A percentile compares a stretch with the other conserved stretches of the same genome.
These are phyloP conservation scores for Saccharomyces hybrid DNA, from an alignment of 1,139 yeast genomes.

Conservation along the genomic window DNA sequence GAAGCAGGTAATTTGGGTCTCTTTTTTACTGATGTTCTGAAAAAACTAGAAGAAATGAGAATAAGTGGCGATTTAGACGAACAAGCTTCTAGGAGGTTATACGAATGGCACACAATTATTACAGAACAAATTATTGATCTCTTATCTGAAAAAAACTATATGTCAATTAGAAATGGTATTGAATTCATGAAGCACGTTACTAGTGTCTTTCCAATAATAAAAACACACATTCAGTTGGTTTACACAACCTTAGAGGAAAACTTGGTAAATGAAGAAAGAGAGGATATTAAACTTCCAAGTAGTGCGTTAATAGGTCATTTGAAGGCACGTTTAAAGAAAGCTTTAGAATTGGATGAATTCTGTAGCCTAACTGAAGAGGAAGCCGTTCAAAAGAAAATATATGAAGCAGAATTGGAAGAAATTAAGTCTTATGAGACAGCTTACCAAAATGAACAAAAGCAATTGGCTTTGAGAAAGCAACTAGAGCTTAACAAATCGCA, in stretches of 20 bases:
- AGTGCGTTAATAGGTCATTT: conserved; percentile 71
- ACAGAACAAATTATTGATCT: conserved; percentile 45
- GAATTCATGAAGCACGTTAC: conserved; percentile 66
- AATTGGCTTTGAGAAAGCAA: conserved; percentile 20
- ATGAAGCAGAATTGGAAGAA: conserved; percentile 22
- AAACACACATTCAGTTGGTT: conserved; percentile 56
- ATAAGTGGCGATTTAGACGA: conserved; percentile 22
- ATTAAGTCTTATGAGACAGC: conserved; percentile 21
- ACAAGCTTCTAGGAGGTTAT: conserved; percentile 40
- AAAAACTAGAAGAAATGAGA: conserved; percentile 34
- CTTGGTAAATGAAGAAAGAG: conserved; percentile 52
- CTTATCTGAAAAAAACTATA: conserved; percentile 50
- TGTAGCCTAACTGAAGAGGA: conserved; percentile 37
- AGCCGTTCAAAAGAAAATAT: conserved; percentile 22
- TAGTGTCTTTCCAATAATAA: conserved; percentile 60
- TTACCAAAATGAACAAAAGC: conserved; percentile 29
- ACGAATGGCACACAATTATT: conserved; percentile 46
- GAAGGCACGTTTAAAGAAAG: conserved; percentile 47
- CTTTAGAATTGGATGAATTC: conserved; percentile 58
- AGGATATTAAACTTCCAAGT: conserved; percentile 74
- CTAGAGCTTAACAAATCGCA: conserved; percentile 17
- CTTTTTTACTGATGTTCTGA: conserved; percentile 55
- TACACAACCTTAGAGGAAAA: conserved; percentile 44
- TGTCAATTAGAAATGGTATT: conserved; percentile 76
- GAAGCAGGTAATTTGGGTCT: conserved; percentile 83